Evolutionary conservation across 129 eudicot species (phyloP).

Genomic region (Flaveria bidentis): DNA sequence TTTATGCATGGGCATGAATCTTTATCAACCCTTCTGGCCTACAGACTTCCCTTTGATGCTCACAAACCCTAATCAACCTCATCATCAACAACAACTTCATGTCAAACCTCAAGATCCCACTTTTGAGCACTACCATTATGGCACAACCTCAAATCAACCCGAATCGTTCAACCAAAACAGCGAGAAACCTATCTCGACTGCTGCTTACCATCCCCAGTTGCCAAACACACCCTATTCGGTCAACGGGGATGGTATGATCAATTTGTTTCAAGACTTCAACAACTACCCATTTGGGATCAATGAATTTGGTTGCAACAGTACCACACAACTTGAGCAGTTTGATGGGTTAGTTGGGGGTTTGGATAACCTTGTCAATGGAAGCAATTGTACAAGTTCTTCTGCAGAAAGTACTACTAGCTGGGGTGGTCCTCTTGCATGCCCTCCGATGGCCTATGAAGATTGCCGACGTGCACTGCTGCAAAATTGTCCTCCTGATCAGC

Average conservation of each 20-base stretch:
- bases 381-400: slow-evolving; percentile 43
- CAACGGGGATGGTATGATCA: slow-evolving; percentile 24
- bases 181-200: slow-evolving; percentile 24
- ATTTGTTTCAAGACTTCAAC: slow-evolving; percentile 35
- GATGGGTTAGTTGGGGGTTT: slow-evolving; percentile 44
- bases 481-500: slow-evolving; percentile 36
- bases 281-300: slow-evolving; percentile 38
- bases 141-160: slow-evolving; percentile 33
- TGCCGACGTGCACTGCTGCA: slow-evolving; percentile 34
- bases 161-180: slow-evolving; percentile 31
- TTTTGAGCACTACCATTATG: slow-evolving; percentile 38
- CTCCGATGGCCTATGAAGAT: slow-evolving; percentile 38
- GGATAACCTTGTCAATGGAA: slow-evolving; percentile 39
- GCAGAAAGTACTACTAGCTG: slow-evolving; percentile 52
- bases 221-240: slow-evolving; percentile 34
- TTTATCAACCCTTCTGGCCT: slow-evolving; percentile 46
- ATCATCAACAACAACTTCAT: slow-evolving; percentile 35
- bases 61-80: slow-evolving; percentile 29
- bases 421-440: slow-evolving; percentile 47
- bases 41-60: slow-evolving; percentile 36
- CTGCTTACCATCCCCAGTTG: slow-evolving; percentile 32
- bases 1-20: slow-evolving; percentile 38
- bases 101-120: slow-evolving; percentile 41
- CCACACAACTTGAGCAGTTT: slow-evolving; percentile 37
- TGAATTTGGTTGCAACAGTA: slow-evolving; percentile 30